Percentiles rank a stretch among this genome's conserved stretches.
Conservation (phyloP, 139 green algal species). For the Chlorella sp. region DNA sequence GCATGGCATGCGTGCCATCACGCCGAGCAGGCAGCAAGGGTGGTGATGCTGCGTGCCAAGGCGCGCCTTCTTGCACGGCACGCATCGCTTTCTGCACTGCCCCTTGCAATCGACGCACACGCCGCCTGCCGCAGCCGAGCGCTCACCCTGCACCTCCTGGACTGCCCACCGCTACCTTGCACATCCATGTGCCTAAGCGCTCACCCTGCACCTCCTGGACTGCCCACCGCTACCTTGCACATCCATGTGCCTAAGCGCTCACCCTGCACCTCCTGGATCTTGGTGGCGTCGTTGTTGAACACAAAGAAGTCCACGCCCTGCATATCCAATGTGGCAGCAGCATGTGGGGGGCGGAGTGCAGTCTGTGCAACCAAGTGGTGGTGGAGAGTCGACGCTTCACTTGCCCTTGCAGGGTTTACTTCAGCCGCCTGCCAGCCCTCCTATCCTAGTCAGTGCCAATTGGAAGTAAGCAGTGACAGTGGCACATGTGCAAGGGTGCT, state of each 20-base stretch:
- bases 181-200: neutral
- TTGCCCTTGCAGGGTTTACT: too few species aligned
- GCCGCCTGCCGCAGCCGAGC: too few species aligned
- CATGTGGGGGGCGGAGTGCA: neutral
- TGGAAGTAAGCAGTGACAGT: too few species aligned
- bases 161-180: neutral
- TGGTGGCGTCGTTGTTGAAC: slow-evolving; percentile 27
- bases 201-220: neutral
- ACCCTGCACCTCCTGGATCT: slow-evolving; percentile 35
- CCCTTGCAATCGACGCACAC: too few species aligned
- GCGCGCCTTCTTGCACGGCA: too few species aligned
- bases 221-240: neutral
- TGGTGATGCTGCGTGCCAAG: too few species aligned
- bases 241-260: neutral
- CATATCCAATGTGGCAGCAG: neutral
- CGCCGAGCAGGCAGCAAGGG: neutral
- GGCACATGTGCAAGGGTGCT: neutral
- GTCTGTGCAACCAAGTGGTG: neutral
- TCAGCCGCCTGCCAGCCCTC: too few species aligned
- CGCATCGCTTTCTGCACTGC: too few species aligned
- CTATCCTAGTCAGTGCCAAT: too few species aligned
- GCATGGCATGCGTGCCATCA: too few species aligned
- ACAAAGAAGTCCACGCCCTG: slow-evolving; percentile 29
- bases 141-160: neutral
- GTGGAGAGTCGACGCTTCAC: too few species aligned